Conservation (phyloP, 78 protist genomes). For the Dictyostelium purpureum region DNA sequence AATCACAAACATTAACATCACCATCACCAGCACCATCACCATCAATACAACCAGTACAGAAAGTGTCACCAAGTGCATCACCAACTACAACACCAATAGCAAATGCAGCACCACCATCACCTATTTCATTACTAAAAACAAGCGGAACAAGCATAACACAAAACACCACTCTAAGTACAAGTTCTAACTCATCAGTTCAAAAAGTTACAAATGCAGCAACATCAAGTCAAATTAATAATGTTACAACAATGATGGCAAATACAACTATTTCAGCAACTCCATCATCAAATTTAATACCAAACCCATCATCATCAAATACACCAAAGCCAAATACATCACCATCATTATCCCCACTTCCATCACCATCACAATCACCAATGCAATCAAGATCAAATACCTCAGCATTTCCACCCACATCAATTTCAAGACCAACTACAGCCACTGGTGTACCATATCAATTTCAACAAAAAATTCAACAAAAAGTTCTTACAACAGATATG, state of each 20-base stretch:
- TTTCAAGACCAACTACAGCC: not conserved
- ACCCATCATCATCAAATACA: not conserved
- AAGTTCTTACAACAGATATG: conserved; percentile 39
- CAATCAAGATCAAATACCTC: conserved; percentile 3
- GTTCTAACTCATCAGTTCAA: not conserved
- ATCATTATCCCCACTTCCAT: not conserved
- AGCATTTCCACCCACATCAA: not conserved
- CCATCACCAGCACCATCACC: not conserved
- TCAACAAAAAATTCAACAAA: conserved; percentile 35
- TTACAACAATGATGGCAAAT: not conserved
- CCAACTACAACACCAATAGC: not conserved
- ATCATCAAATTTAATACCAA: not conserved
- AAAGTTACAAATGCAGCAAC: not conserved
- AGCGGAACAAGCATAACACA: not conserved
- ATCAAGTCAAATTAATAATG: not conserved
- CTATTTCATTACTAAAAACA: not conserved
- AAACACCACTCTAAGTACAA: not conserved
- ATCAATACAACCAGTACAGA: not conserved
- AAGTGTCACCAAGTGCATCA: not conserved
- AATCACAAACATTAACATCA: not conserved
- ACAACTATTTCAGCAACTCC: not conserved
- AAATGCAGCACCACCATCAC: not conserved
- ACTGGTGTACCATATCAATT: not conserved
- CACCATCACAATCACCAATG: conserved; percentile 32
- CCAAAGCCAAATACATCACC: conserved; percentile 10